Base-by-base conservation (phyloP, 2,329 filamentous ascomycete genomes). In the Aspergillus floridensis region DNA sequence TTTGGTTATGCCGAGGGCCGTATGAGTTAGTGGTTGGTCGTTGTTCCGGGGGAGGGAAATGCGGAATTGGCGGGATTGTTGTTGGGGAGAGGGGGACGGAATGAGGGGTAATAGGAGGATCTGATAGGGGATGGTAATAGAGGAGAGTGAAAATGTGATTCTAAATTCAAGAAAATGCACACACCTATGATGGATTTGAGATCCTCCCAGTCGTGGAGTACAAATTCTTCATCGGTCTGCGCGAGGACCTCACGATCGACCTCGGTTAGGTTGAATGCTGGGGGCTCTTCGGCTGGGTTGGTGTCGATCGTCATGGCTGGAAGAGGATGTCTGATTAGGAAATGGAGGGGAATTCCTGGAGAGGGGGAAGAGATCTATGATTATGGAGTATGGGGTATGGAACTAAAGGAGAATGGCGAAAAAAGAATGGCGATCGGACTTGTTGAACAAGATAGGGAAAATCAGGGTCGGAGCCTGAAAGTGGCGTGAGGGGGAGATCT, bases 151-250 rank as follows among this genome's bases (percentile, higher is more conserved):
- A 29, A 44, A 51, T 55, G 56, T 38, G 26, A 48, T 14, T 29
- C 26, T 10, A 29, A 2, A 29, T 29, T 29, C 26, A 8, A 35
- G 4, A 6, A 4, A 14, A 12, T 2, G 38, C 38, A 44, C 73
- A 63, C 72, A 84, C 82, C 77, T 67, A 84, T 82, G 65, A 84
- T 82, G 38, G 76, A 66, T 63, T 78, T 79, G 24, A 85, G 70
- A 46, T 84, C 76, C 10, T 80, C 74, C 83, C 83, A 85, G 56
- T 79, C 79, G 53, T 82, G 81, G 41, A 74, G 73, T 49, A 80
- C 68, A 64, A 80, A 85, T 56, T 84, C 78, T 59, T 82, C 81
- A 65, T 84, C 82, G 53, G 73, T 81, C 61, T 79, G 80, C 3
- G 80, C 71, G 16, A 85, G 74, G 26, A 83, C 70, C 57, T 78